A percentile compares a stretch with the other conserved stretches of the same genome.
Conservation (phyloP, 768 basidiomycete species). For the Scleroderma citrinum region DNA sequence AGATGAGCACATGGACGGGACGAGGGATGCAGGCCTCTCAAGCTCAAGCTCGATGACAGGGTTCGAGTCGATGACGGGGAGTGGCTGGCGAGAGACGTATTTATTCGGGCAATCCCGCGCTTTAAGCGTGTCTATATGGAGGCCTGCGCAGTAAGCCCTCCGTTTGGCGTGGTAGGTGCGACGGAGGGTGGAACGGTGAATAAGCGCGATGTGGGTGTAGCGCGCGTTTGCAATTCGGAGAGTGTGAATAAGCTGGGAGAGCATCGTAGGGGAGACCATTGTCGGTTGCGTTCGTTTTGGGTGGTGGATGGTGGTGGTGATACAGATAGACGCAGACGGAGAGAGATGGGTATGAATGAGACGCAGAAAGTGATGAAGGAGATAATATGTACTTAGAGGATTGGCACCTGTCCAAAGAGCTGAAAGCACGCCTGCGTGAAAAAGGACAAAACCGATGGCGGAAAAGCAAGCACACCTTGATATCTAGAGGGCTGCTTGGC, state of each 20-base stretch:
- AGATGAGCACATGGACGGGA: background rate
- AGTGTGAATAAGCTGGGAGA: constrained; percentile 34
- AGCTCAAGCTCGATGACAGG: background rate
- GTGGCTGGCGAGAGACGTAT: constrained; percentile 36
- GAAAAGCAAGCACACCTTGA: constrained; percentile 11
- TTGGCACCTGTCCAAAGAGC: constrained; percentile 3
- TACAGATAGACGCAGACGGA: no score
- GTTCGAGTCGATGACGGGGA: constrained; percentile 26
- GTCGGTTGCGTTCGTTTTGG: background rate
- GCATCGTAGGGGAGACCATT: constrained; percentile 16
- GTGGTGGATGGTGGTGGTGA: no score
- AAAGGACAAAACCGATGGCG: background rate
- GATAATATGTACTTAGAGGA: background rate
- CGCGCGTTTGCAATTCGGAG: constrained; percentile 40
- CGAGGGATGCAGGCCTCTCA: background rate
- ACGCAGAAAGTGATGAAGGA: background rate
- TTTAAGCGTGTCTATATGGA: constrained; percentile 37
- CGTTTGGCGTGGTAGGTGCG: constrained; percentile 44
- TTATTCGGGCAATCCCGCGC: constrained; percentile 36
- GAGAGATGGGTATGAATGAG: background rate
- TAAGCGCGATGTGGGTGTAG: constrained; percentile 34
- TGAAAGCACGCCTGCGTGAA: constrained; percentile 9
- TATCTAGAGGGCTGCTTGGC: background rate
- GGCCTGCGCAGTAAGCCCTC: constrained; percentile 40
- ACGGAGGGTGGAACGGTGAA: constrained; percentile 29